Conservation (phyloP, 1,284 basidiomycete genomes). For the Gastroboletus turbinatus region DNA sequence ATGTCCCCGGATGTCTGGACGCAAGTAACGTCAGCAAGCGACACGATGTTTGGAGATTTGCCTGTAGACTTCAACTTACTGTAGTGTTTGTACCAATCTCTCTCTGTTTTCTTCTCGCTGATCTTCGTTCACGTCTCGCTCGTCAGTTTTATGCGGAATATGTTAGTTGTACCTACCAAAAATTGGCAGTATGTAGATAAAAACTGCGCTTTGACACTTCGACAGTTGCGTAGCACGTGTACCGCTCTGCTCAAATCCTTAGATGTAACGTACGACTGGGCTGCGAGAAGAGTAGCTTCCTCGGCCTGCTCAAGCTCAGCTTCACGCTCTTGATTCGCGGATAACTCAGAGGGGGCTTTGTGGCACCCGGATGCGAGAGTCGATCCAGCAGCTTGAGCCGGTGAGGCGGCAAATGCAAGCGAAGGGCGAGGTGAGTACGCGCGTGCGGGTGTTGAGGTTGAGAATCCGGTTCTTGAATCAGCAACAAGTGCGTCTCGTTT, state of each 20-base stretch:
- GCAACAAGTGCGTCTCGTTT: conserved; percentile 40
- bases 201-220: conserved; percentile 74
- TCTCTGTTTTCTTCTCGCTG: conserved; percentile 63
- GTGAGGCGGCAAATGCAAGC: conserved; percentile 39
- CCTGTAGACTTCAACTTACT: conserved; percentile 44
- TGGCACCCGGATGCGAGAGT: conserved; percentile 29
- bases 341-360: conserved; percentile 24
- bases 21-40: background rate
- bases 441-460: conserved; percentile 55
- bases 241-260: conserved; percentile 81
- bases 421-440: conserved; percentile 41
- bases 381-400: conserved; percentile 28
- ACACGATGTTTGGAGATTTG: background rate
- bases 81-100: conserved; percentile 73
- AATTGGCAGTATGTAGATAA: conserved; percentile 81
- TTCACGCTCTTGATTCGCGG: conserved; percentile 39
- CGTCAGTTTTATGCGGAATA: background rate
- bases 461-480: conserved; percentile 34
- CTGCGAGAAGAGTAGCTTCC: conserved; percentile 67
- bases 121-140: conserved; percentile 40
- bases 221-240: conserved; percentile 61
- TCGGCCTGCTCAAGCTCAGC: conserved; percentile 58
- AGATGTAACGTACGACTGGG: conserved; percentile 74
- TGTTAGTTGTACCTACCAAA: conserved; percentile 58
- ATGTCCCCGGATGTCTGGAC: conserved; percentile 68